These are phyloP conservation scores for Amanita pallidorosea DNA, from an alignment of 768 basidiomycete genomes.

Conservation along the genomic window DNA sequence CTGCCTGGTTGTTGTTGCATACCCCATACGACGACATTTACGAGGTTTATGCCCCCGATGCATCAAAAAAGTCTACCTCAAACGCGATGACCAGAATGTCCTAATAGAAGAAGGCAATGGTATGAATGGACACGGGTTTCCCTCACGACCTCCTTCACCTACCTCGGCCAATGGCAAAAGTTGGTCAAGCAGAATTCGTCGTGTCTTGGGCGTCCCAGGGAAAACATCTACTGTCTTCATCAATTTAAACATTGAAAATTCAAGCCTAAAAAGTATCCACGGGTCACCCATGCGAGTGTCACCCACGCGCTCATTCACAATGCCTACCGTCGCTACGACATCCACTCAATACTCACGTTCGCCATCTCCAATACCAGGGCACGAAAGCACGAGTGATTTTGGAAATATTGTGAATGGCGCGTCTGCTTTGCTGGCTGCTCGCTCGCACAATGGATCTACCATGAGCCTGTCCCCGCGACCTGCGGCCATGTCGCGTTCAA, in stretches of 20 bases:
- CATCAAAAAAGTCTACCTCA: conserved; percentile 23
- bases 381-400: conserved; percentile 15
- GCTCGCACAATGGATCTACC: conserved; percentile 61
- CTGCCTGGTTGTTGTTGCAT: conserved; percentile 29
- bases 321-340: conserved; percentile 18
- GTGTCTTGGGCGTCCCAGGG: conserved; percentile 18
- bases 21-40: conserved; percentile 49
- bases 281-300: conserved; percentile 17
- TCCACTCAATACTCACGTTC: conserved; percentile 36
- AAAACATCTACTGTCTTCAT: conserved; percentile 15
- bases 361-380: conserved; percentile 31
- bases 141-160: conserved; percentile 23
- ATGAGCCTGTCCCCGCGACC: conserved; percentile 46
- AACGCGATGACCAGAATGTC: conserved; percentile 25
- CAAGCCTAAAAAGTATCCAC: conserved; percentile 16
- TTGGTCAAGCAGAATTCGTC: conserved; percentile 26
- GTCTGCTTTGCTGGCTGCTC: conserved; percentile 36
- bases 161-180: conserved; percentile 14
- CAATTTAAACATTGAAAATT: conserved; percentile 16
- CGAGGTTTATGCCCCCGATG: conserved; percentile 35
- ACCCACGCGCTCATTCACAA: conserved; percentile 26
- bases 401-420: conserved; percentile 7
- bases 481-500: conserved; percentile 20
- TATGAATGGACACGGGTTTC: conserved; percentile 10
- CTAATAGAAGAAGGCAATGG: conserved; percentile 41